phyloP scores from a whole-genome alignment of 1,139 yeast genomes.

The Sugiyamaella grinbergsii region DNA sequence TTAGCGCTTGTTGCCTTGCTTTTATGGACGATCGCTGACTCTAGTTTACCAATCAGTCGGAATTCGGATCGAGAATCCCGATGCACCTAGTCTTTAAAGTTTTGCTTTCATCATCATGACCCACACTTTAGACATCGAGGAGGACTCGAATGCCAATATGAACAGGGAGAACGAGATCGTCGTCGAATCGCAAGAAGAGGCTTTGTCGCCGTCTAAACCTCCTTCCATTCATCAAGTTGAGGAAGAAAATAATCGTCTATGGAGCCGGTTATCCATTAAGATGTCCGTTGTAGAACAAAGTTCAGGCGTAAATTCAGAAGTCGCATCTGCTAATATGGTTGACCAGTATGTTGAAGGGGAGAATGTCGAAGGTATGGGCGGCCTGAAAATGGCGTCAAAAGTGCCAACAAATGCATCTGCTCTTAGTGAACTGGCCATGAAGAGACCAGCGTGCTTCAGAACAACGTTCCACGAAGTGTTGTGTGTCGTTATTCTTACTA shows the following conservation, averaged over 20 bases:
- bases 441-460: slow-evolving; percentile 30
- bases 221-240: slow-evolving; percentile 12
- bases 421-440: slow-evolving; percentile 16
- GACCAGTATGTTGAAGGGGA: not conserved
- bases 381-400: not conserved
- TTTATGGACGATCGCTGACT: too few relatives aligned
- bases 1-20: too few relatives aligned
- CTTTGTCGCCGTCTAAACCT: slow-evolving; percentile 5
- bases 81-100: not conserved
- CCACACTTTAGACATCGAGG: too few relatives aligned
- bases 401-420: slow-evolving; percentile 9
- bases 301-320: slow-evolving; percentile 11
- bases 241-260: slow-evolving; percentile 3
- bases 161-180: too few relatives aligned
- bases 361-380: not conserved
- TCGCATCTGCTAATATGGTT: slow-evolving; percentile 2
- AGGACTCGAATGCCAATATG: too few relatives aligned
- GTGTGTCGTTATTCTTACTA: slow-evolving; percentile 41
- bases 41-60: too few relatives aligned
- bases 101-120: too few relatives aligned
- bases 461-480: slow-evolving; percentile 30
- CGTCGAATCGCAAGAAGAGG: not conserved
- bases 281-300: slow-evolving; percentile 12
- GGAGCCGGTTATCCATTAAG: slow-evolving; percentile 14
- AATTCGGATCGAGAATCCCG: slow-evolving; percentile 2